A percentile compares a stretch with the other conserved stretches of the same genome.
These are phyloP conservation scores for Mycocalia duriaeana DNA, from an alignment of 1,284 basidiomycete genomes.

Conservation along the genomic window DNA sequence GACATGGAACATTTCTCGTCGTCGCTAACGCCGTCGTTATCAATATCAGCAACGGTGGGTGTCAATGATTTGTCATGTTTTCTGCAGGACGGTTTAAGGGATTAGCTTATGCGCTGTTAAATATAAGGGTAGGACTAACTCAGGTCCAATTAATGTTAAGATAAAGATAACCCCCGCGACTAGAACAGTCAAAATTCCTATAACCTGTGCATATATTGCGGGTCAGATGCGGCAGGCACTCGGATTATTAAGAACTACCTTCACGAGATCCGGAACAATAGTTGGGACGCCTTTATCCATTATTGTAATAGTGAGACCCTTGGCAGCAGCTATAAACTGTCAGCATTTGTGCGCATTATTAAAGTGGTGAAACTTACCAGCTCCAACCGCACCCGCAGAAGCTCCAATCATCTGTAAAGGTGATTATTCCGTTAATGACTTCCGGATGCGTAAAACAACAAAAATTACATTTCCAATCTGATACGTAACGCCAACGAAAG, in stretches of 20 bases:
- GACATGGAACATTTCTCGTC: not conserved
- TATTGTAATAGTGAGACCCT: constrained; percentile 51
- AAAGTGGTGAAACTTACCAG: constrained; percentile 42
- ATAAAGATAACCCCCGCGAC: constrained; percentile 65
- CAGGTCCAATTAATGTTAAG: constrained; percentile 68
- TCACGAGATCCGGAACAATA: constrained; percentile 77
- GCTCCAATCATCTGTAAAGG: constrained; percentile 72
- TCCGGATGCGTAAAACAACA: not conserved
- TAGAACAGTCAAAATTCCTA: constrained; percentile 84
- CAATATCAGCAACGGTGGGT: constrained; percentile 39
- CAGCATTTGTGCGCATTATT: constrained; percentile 5
- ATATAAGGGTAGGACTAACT: constrained; percentile 36
- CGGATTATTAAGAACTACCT: constrained; percentile 32
- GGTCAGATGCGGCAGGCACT: not conserved
- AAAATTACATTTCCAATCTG: constrained; percentile 66
- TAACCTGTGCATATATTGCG: constrained; percentile 29
- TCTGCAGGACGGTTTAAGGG: constrained; percentile 83
- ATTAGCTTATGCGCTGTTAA: constrained; percentile 40
- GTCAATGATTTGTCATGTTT: constrained; percentile 73
- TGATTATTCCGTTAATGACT: constrained; percentile 7
- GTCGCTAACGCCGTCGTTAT: constrained; percentile 17
- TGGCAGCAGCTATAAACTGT: constrained; percentile 48
- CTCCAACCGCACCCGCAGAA: constrained; percentile 89
- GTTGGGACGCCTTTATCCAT: constrained; percentile 38
- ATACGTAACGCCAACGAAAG: constrained; percentile 90